Conservation (phyloP, 2,329 filamentous ascomycete genomes). For the Colletotrichum sp. region DNA sequence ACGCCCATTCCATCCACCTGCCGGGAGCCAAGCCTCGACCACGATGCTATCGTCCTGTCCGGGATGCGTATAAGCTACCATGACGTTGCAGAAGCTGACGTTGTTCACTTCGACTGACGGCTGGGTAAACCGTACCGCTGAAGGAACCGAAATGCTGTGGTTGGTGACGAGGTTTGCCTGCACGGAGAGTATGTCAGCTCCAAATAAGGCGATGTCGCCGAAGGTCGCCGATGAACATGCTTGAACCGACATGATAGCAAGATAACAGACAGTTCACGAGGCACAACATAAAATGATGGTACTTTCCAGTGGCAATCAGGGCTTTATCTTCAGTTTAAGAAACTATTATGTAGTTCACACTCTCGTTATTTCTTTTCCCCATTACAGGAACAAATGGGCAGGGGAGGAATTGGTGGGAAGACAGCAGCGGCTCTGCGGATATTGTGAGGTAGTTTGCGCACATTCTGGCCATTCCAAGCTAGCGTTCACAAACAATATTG, state of each 20-base stretch:
- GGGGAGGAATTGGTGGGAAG: background rate
- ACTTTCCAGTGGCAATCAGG: background rate
- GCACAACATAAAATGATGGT: background rate
- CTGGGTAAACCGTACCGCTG: background rate
- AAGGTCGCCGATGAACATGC: background rate
- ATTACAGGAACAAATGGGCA: background rate
- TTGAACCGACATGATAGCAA: background rate
- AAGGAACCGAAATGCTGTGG: background rate
- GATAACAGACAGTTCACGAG: background rate
- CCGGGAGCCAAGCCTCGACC: constrained; percentile 30
- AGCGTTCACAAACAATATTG: background rate
- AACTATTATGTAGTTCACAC: background rate
- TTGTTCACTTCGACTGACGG: background rate
- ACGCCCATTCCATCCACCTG: constrained; percentile 31
- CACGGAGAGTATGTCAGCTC: background rate
- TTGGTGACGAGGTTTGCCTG: background rate
- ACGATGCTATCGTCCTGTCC: constrained; percentile 25
- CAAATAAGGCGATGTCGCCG: background rate
- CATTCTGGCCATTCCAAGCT: background rate
- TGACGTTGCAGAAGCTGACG: constrained; percentile 31
- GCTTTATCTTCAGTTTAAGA: background rate
- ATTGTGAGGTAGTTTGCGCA: background rate
- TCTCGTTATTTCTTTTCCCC: background rate
- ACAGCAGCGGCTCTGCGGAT: background rate
- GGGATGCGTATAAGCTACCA: constrained; percentile 29